Evolutionary conservation across 345 rosid species (phyloP).

Genomic region (Eutrema yunnanense): DNA sequence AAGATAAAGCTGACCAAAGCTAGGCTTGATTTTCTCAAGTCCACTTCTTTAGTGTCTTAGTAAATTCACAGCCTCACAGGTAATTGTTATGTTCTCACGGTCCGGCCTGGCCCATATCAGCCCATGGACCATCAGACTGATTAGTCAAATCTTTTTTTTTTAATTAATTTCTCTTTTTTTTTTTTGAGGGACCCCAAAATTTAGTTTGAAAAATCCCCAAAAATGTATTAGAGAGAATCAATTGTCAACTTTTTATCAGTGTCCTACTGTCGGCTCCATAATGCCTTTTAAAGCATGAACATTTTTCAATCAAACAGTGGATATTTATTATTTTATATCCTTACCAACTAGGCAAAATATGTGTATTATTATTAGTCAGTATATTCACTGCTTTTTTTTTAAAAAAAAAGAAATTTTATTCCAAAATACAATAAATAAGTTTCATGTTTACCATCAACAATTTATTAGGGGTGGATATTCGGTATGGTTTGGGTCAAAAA

Average conservation of each 20-base stretch:
- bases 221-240: neutral
- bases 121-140: neutral
- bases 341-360: slow-evolving; percentile 14
- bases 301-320: slow-evolving; percentile 11
- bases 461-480: neutral
- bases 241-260: neutral
- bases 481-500: neutral
- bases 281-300: neutral
- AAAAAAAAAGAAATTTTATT: neutral
- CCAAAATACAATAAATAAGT: neutral
- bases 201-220: neutral
- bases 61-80: slow-evolving; percentile 20
- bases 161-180: neutral
- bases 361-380: neutral
- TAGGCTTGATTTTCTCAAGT: slow-evolving; percentile 69
- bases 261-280: slow-evolving; percentile 13
- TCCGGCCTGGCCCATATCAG: neutral
- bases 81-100: neutral
- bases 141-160: neutral
- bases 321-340: neutral
- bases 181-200: neutral
- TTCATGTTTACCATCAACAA: neutral
- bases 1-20: slow-evolving; percentile 75
- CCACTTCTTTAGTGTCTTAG: slow-evolving; percentile 53
- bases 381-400: neutral